Evolutionary conservation across 768 basidiomycete species (phyloP).

Genomic region (Mycena leptocephala): DNA sequence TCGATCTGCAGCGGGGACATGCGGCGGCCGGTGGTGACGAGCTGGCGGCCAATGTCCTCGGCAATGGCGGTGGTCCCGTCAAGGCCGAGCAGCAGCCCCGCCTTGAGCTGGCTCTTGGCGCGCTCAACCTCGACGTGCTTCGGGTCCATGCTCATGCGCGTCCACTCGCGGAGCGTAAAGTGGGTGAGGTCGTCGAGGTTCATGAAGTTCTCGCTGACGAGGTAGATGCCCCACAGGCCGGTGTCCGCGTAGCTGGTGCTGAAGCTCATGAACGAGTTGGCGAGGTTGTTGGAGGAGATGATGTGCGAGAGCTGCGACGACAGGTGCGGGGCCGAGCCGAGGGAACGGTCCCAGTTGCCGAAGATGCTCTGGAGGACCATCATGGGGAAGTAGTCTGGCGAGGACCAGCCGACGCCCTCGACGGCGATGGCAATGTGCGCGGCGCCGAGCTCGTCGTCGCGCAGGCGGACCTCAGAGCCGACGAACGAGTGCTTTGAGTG

Average conservation of each 20-base stretch:
- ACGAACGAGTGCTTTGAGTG: constrained; percentile 88
- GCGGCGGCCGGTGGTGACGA: constrained; percentile 94
- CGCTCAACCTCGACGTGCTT: constrained; percentile 93
- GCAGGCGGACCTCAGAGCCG: constrained; percentile 95
- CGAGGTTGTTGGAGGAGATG: constrained; percentile 94
- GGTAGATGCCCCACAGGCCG: constrained; percentile 98
- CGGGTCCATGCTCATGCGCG: constrained; percentile 92
- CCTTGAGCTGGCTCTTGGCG: constrained; percentile 99
- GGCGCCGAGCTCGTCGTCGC: constrained; percentile 92
- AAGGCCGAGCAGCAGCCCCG: constrained; percentile 88
- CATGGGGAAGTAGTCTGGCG: constrained; percentile 99
- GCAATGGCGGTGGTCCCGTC: constrained; percentile 98
- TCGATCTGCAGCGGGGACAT: constrained; percentile 96
- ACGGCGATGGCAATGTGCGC: constrained; percentile 97
- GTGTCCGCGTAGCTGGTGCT: constrained; percentile 99
- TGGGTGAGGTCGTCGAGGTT: constrained; percentile 96
- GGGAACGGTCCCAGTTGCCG: constrained; percentile 99
- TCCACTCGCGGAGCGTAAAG: constrained; percentile 97
- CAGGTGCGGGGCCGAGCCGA: constrained; percentile 91
- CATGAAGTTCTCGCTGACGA: constrained; percentile 94
- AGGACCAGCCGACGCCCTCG: constrained; percentile 98
- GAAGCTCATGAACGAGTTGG: constrained; percentile 99
- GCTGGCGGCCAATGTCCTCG: constrained; percentile 98
- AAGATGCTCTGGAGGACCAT: constrained; percentile 98
- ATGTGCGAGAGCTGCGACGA: constrained; percentile 94